Base-by-base conservation (phyloP, 106 monocot species). In the Iris macrosiphon region DNA sequence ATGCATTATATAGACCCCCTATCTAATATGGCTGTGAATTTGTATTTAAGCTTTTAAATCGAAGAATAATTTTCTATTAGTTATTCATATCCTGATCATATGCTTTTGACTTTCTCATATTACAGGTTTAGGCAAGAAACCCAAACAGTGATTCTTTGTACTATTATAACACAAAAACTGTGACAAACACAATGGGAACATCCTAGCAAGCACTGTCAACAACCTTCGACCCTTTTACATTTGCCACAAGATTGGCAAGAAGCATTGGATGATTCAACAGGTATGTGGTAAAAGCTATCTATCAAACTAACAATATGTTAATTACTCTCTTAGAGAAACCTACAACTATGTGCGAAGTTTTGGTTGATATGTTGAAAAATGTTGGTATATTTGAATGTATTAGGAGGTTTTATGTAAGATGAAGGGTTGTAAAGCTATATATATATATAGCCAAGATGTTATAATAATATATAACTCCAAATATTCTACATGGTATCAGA, bases 171-270 rank as follows among this genome's bases (percentile, higher is more conserved):
- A 75, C 64, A 42, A 87, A 64, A 60, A 83, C 83, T 68, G 79
- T n/a, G 92, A 28, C 74, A 62, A 32, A 87, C 60, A 55, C 92
- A 78, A 60, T 93, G 87, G 92, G 76, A 87, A 47, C 65, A 16
- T 57, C 92, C 92, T 52, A 40, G 45, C 61, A 62, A 55, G 15
- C 65, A 20, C 37, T 35, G 41, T 32, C 17, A 44, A 24, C 63
- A 66, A 17, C 31, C 49, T 65, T 30, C 46, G 55, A 55, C 47
- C 11, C 31, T 29, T 10, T 16, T 56, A 51, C 52, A 57, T 19
- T 57, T 93, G 39, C 83, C 92, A 43, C 42, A 65, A 45, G 80
- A 77, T 74, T 93, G 92, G 92, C 71, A 68, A 64, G 92, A 93
- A 62, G 74, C 83, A 40, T 4, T 65, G 32, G 92, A 93, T 83